Conservation (phyloP, 805 yeast species). For the Metschnikowia similis region DNA sequence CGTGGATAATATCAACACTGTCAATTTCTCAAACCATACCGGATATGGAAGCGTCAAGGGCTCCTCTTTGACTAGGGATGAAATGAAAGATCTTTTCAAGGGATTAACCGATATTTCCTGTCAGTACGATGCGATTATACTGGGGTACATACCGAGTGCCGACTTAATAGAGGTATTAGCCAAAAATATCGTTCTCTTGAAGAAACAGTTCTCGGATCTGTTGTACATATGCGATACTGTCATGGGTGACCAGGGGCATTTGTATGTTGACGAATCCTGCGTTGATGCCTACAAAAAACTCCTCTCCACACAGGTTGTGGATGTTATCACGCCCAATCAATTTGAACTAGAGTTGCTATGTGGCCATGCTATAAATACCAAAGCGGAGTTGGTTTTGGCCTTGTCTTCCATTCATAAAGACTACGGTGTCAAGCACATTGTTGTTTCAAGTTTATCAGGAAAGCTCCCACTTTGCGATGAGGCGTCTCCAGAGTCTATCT, state of each 20-base stretch:
- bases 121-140: constrained; percentile 16
- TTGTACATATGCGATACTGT: constrained; percentile 18
- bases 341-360: constrained; percentile 18
- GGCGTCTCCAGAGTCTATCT: constrained; percentile 16
- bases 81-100: constrained; percentile 11
- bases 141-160: constrained; percentile 18
- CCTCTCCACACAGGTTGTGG: constrained; percentile 8
- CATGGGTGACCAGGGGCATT: constrained; percentile 20
- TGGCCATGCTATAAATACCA: constrained; percentile 9
- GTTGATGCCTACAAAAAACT: constrained; percentile 13
- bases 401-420: constrained; percentile 8
- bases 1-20: constrained; percentile 84
- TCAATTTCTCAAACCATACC: constrained; percentile 87
- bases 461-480: constrained; percentile 9
- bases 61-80: constrained; percentile 6
- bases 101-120: constrained; percentile 14
- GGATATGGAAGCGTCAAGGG: constrained; percentile 58
- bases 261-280: constrained; percentile 16
- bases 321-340: constrained; percentile 18
- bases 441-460: constrained; percentile 15
- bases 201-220: constrained; percentile 15
- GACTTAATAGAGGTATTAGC: constrained; percentile 12
- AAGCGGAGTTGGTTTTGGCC: constrained; percentile 10
- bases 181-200: constrained; percentile 7
- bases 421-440: constrained; percentile 12